A percentile compares a stretch with the other conserved stretches of the same genome.
These are phyloP conservation scores for Halophytophthora batemanensis DNA, from an alignment of 352 stramenopile genomes.

Conservation along the genomic window DNA sequence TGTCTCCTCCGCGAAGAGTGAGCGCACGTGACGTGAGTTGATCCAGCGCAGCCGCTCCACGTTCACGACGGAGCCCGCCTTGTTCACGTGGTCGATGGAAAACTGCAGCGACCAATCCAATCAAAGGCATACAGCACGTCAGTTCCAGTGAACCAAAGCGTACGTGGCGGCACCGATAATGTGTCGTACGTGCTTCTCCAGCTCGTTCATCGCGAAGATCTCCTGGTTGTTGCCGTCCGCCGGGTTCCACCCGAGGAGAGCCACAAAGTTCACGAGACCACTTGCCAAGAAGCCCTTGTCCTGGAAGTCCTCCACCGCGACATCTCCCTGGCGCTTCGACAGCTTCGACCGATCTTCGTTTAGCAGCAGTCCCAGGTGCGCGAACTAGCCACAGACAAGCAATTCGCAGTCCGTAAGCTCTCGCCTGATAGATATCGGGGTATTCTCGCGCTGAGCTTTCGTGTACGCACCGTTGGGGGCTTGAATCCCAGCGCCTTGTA, in stretches of 20 bases:
- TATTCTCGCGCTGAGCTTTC: too few relatives aligned
- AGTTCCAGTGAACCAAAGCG: background rate
- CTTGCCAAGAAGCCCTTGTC: constrained; percentile 95
- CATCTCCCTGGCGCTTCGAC: constrained; percentile 97
- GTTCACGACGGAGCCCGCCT: constrained; percentile 87
- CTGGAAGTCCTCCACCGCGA: constrained; percentile 96
- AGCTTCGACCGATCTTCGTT: constrained; percentile 98
- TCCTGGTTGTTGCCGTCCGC: constrained; percentile 95
- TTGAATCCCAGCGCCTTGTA: constrained; percentile 88
- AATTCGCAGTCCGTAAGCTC: constrained; percentile 2
- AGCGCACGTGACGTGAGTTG: constrained; percentile 84
- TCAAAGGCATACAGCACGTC: too few relatives aligned
- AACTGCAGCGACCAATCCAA: constrained; percentile 52
- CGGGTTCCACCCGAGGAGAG: constrained; percentile 96
- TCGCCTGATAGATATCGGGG: background rate
- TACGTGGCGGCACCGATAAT: background rate
- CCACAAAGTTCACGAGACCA: constrained; percentile 98
- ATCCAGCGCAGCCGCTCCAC: constrained; percentile 86
- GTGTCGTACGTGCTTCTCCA: constrained; percentile 59
- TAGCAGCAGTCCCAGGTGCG: constrained; percentile 92
- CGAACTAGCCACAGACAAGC: constrained; percentile 66
- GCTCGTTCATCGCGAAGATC: constrained; percentile 94
- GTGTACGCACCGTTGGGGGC: constrained; percentile 51
- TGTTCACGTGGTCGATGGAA: constrained; percentile 86
- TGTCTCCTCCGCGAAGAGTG: constrained; percentile 59